These are phyloP conservation scores for Tylopilus subfusipes DNA, from an alignment of 768 basidiomycete species.

Conservation along the genomic window DNA sequence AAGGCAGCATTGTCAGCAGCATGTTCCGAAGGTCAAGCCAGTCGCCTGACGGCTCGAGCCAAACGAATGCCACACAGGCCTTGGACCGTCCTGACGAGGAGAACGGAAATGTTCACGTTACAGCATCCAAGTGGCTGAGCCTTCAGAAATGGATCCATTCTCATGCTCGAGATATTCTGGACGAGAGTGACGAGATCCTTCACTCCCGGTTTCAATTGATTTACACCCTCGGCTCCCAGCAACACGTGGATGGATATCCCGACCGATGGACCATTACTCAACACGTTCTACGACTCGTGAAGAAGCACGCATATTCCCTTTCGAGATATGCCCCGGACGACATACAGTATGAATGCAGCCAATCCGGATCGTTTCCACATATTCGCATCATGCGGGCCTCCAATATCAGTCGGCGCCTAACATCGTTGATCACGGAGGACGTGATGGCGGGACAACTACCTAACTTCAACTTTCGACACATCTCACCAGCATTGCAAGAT, in stretches of 20 bases:
- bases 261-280: conserved; percentile 32
- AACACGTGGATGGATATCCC: conserved; percentile 27
- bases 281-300: conserved; percentile 16
- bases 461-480: not conserved
- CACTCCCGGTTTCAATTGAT: conserved; percentile 33
- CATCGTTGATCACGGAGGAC: not conserved
- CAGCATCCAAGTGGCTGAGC: conserved; percentile 6
- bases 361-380: not conserved
- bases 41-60: too few relatives aligned
- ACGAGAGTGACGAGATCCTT: conserved; percentile 27
- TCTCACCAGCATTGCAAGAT: not conserved
- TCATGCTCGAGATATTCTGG: conserved; percentile 18
- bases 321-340: not conserved
- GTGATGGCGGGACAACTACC: not conserved
- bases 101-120: too few relatives aligned
- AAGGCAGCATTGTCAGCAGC: too few relatives aligned
- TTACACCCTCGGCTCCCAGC: conserved; percentile 30
- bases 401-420: not conserved
- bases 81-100: too few relatives aligned
- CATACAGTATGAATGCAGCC: not conserved
- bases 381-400: not conserved
- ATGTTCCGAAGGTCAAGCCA: too few relatives aligned
- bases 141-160: conserved; percentile 20
- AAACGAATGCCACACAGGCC: too few relatives aligned
- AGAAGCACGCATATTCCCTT: not conserved